These are phyloP conservation scores for Naganishia cerealis DNA, from an alignment of 1,284 basidiomycete species.

Conservation along the genomic window DNA sequence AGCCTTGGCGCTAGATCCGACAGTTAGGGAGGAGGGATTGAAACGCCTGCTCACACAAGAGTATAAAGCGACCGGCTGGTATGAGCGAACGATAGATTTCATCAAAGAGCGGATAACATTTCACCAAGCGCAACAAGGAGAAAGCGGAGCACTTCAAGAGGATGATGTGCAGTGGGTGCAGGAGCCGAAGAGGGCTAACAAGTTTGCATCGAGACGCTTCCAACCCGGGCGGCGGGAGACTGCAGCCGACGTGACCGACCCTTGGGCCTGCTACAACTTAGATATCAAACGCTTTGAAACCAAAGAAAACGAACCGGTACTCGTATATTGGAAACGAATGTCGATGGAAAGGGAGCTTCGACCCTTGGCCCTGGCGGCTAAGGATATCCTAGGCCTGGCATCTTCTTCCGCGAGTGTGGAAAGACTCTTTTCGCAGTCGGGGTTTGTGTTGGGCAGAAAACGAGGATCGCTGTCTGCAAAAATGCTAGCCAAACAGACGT, in stretches of 20 bases:
- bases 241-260: background rate
- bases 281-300: background rate
- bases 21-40: background rate
- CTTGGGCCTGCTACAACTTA: slow-evolving; percentile 7
- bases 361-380: background rate
- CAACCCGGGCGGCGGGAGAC: background rate
- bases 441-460: no score
- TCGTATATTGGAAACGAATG: slow-evolving; percentile 6
- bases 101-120: no score
- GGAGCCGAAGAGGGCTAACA: background rate
- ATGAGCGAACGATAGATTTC: no score
- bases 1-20: background rate
- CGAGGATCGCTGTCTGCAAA: no score
- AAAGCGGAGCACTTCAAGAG: no score
- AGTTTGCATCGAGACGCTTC: background rate
- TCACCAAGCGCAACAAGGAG: no score
- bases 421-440: no score
- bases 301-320: background rate
- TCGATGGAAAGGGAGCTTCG: background rate
- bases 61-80: no score
- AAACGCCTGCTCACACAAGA: background rate
- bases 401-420: no score
- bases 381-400: slow-evolving; percentile 4
- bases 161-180: background rate
- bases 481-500: no score